A percentile compares a stretch with the other conserved stretches of the same genome.
Conservation (phyloP, 805 yeast species). For the Candida rishiriensis region DNA sequence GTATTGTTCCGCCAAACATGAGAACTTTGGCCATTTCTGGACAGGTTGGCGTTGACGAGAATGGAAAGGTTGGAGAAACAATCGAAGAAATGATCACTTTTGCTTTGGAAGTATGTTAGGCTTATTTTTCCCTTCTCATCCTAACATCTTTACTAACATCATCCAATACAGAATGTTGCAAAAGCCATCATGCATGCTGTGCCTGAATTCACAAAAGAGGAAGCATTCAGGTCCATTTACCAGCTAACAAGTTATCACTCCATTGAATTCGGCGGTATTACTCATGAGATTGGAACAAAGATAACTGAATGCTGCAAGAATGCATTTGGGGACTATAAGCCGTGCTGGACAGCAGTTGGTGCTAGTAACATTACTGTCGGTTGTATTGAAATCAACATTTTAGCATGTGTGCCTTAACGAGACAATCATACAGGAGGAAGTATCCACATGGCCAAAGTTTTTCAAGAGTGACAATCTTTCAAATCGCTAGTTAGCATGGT, state of each 20-base stretch:
- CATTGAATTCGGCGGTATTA: conserved; percentile 8
- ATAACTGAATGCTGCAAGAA: conserved; percentile 4
- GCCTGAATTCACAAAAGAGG: conserved; percentile 8
- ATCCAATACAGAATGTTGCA: conserved; percentile 6
- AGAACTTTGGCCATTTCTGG: conserved; percentile 11
- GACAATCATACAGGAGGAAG: no score
- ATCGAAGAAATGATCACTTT: conserved; percentile 7
- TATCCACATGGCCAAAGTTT: no score
- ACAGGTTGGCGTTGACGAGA: conserved; percentile 9
- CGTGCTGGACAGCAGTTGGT: conserved; percentile 12
- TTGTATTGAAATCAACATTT: conserved; percentile 9
- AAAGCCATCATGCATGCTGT: conserved; percentile 10
- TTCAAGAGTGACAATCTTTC: no score
- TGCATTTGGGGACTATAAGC: conserved; percentile 10
- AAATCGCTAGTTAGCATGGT: no score
- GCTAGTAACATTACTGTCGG: conserved; percentile 8
- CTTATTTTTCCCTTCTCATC: neutral
- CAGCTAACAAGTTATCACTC: conserved; percentile 10
- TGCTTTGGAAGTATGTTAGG: conserved; percentile 7
- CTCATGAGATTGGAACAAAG: conserved; percentile 7
- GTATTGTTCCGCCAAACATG: conserved; percentile 10
- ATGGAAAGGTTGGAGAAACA: conserved; percentile 8
- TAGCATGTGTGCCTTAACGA: conserved; percentile 5
- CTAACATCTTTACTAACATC: neutral
- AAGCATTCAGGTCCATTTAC: conserved; percentile 10